phyloP scores from a whole-genome alignment of 1,139 yeast genomes.

The Suhomyces atakaporum region DNA sequence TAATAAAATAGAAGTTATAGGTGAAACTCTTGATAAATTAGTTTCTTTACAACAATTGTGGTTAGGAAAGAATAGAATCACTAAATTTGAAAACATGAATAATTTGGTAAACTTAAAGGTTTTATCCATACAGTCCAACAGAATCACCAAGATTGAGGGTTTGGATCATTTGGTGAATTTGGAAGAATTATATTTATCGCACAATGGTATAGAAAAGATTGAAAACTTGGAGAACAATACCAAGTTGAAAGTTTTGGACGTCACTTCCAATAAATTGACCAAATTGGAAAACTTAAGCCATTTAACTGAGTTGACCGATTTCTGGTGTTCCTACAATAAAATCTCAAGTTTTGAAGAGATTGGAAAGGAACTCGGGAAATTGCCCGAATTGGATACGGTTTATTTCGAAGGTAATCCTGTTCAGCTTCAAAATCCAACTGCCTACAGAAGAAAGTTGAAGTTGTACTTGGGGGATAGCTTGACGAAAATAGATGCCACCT shows the following conservation, averaged over 20 bases:
- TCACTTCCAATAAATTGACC: slow-evolving; percentile 71
- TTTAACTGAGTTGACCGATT: slow-evolving; percentile 71
- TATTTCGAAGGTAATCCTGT: slow-evolving; percentile 96
- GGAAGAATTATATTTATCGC: slow-evolving; percentile 87
- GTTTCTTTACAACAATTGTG: slow-evolving; percentile 72
- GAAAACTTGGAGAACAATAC: slow-evolving; percentile 75
- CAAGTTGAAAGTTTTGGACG: slow-evolving; percentile 74
- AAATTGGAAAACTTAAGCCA: slow-evolving; percentile 67
- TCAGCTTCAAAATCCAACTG: slow-evolving; percentile 69
- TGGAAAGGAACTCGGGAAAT: slow-evolving; percentile 60
- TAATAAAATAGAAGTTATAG: slow-evolving; percentile 68
- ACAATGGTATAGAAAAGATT: slow-evolving; percentile 73
- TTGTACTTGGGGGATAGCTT: slow-evolving; percentile 74
- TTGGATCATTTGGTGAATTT: slow-evolving; percentile 68
- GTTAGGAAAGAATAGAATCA: slow-evolving; percentile 88
- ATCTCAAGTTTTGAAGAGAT: slow-evolving; percentile 70
- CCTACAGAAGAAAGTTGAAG: slow-evolving; percentile 81
- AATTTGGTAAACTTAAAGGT: slow-evolving; percentile 66
- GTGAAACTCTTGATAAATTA: slow-evolving; percentile 55
- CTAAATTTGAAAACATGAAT: slow-evolving; percentile 62
- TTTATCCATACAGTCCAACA: slow-evolving; percentile 86
- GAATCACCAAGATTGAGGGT: slow-evolving; percentile 78
- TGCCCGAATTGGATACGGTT: slow-evolving; percentile 77
- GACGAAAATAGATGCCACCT: slow-evolving; percentile 89
- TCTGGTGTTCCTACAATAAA: slow-evolving; percentile 88